A percentile compares a stretch with the other conserved stretches of the same genome.
These are phyloP conservation scores for Moesziomyces antarcticus DNA, from an alignment of 1,284 basidiomycete species.

Conservation along the genomic window DNA sequence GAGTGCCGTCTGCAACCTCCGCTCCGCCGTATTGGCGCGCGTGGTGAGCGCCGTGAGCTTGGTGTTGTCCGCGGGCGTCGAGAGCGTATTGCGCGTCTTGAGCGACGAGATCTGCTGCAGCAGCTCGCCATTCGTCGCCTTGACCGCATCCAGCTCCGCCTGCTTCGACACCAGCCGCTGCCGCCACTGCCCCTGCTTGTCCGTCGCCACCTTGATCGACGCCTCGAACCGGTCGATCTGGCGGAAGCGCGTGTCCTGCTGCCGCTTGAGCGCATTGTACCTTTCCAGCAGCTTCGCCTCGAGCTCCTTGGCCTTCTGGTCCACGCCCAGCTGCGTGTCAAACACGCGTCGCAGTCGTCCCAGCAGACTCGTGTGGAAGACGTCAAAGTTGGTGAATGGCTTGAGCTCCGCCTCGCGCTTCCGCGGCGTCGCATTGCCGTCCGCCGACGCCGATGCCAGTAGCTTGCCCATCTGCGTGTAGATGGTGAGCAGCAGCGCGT, in stretches of 20 bases:
- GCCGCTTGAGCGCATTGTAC: constrained; percentile 80
- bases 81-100: constrained; percentile 70
- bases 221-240: constrained; percentile 93
- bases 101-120: constrained; percentile 77
- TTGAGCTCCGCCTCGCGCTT: constrained; percentile 77
- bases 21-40: constrained; percentile 72
- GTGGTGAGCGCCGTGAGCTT: constrained; percentile 54
- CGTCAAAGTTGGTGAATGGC: constrained; percentile 89
- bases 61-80: constrained; percentile 49
- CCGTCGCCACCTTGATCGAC: constrained; percentile 83
- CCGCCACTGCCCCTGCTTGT: constrained; percentile 87
- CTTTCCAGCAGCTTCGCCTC: constrained; percentile 80
- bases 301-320: constrained; percentile 83
- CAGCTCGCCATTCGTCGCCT: constrained; percentile 78
- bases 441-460: constrained; percentile 70
- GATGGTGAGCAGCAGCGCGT: constrained; percentile 87
- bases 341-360: constrained; percentile 83
- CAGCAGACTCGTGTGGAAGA: constrained; percentile 95
- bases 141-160: constrained; percentile 79
- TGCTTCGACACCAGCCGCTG: constrained; percentile 83
- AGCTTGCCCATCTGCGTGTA: constrained; percentile 97
- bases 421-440: constrained; percentile 68
- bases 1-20: constrained; percentile 80
- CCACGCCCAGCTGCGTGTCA: constrained; percentile 85
- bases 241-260: constrained; percentile 87